A percentile compares a stretch with the other conserved stretches of the same genome.
These are phyloP conservation scores for Boletus insuetus DNA, from an alignment of 768 basidiomycete genomes.

Conservation along the genomic window DNA sequence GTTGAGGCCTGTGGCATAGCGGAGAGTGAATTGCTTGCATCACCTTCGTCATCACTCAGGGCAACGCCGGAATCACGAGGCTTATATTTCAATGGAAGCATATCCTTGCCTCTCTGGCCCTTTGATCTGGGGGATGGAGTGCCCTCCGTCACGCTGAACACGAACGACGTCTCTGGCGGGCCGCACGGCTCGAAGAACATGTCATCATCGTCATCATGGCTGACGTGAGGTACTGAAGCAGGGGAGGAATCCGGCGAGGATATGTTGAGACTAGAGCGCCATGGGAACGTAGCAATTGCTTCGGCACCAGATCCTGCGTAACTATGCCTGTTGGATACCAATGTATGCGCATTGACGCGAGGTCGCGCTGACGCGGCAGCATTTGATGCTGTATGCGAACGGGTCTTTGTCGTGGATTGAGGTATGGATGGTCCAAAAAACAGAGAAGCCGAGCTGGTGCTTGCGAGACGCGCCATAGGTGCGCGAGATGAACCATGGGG, in stretches of 20 bases:
- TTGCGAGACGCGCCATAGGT: constrained; percentile 51
- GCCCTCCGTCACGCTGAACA: constrained; percentile 50
- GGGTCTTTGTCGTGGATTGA: constrained; percentile 23
- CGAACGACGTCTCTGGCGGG: constrained; percentile 51
- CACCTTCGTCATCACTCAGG: constrained; percentile 57
- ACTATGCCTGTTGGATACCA: constrained; percentile 55
- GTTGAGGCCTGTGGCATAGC: constrained; percentile 58
- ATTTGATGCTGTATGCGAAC: constrained; percentile 25
- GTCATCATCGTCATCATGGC: constrained; percentile 49
- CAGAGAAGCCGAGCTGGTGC: constrained; percentile 52
- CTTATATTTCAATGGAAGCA: constrained; percentile 65
- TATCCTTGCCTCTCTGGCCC: constrained; percentile 19
- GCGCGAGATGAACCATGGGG: constrained; percentile 30
- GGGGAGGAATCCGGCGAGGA: constrained; percentile 55
- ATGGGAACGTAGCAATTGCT: constrained; percentile 28
- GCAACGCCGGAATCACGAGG: constrained; percentile 67
- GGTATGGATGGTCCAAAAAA: constrained; percentile 58
- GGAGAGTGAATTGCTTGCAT: constrained; percentile 22
- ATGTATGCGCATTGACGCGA: constrained; percentile 24
- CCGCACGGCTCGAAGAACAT: constrained; percentile 50
- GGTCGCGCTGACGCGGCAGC: constrained; percentile 4
- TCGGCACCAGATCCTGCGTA: constrained; percentile 53
- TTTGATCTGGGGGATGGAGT: constrained; percentile 55
- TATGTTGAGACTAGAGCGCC: constrained; percentile 37
- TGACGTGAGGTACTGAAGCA: constrained; percentile 28